These are phyloP conservation scores for Chlorociboria aeruginascens DNA, from an alignment of 495 filamentous ascomycete species.

Conservation along the genomic window DNA sequence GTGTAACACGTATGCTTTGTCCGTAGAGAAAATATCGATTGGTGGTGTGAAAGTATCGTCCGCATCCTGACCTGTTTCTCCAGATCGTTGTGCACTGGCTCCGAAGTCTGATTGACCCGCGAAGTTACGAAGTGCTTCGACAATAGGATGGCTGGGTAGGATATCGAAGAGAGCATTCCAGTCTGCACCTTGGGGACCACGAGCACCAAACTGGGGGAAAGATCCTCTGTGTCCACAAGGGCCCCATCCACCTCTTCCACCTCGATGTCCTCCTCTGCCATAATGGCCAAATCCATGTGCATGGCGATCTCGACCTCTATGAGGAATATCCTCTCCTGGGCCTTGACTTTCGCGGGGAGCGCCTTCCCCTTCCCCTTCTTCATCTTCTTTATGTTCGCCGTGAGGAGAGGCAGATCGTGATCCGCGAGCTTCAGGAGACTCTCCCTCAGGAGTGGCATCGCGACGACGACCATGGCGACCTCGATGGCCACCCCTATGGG, in stretches of 20 bases:
- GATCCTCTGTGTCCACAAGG: conserved; percentile 10
- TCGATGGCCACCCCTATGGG: neutral
- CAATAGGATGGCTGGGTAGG: conserved; percentile 26
- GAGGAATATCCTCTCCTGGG: neutral
- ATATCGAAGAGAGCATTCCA: conserved; percentile 21
- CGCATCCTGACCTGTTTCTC: conserved; percentile 22
- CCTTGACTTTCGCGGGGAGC: neutral
- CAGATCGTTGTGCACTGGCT: conserved; percentile 16
- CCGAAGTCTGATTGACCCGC: conserved; percentile 20
- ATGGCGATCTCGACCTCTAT: conserved; percentile 9
- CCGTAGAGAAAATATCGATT: conserved; percentile 61
- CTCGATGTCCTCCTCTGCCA: conserved; percentile 13
- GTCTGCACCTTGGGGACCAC: conserved; percentile 22
- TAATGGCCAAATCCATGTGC: conserved; percentile 9
- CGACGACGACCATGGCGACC: conserved; percentile 6
- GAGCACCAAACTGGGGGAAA: conserved; percentile 8
- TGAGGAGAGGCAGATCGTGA: conserved; percentile 2
- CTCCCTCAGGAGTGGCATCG: neutral
- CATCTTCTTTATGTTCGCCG: conserved; percentile 7
- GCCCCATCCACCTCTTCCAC: conserved; percentile 13
- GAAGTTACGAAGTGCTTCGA: conserved; percentile 28
- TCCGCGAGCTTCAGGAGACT: neutral
- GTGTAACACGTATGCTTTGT: conserved; percentile 51
- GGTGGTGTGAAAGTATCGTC: conserved; percentile 48
- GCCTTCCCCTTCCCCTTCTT: neutral